These are phyloP conservation scores for Pseudogymnoascus sp. DNA, from an alignment of 2,329 filamentous ascomycete genomes.

Conservation along the genomic window DNA sequence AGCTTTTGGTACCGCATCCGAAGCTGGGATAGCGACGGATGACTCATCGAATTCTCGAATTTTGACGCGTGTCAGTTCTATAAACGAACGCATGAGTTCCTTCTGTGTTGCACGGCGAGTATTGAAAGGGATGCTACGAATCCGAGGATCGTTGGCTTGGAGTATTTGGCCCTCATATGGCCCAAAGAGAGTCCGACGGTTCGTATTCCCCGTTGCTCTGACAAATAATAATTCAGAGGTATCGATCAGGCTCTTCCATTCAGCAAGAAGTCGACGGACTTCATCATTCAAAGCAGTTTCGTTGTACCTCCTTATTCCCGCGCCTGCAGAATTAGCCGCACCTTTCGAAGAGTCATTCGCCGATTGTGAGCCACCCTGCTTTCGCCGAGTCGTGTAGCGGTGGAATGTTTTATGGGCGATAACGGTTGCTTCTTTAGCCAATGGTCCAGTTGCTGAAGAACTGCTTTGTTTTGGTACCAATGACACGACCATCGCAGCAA, in stretches of 20 bases:
- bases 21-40: constrained; percentile 40
- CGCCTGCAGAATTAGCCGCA: constrained; percentile 86
- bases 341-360: constrained; percentile 93
- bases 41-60: constrained; percentile 67
- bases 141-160: constrained; percentile 65
- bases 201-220: constrained; percentile 78
- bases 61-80: constrained; percentile 87
- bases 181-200: constrained; percentile 78
- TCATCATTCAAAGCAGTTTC: constrained; percentile 86
- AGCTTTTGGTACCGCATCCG: constrained; percentile 38
- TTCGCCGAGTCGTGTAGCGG: constrained; percentile 88
- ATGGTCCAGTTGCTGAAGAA: constrained; percentile 52
- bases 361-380: constrained; percentile 92
- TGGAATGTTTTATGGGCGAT: constrained; percentile 97
- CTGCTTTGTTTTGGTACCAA: constrained; percentile 72
- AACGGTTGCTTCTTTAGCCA: constrained; percentile 79
- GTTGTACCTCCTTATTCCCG: constrained; percentile 83
- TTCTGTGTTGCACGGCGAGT: constrained; percentile 86
- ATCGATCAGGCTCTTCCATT: constrained; percentile 83
- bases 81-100: constrained; percentile 88
- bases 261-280: constrained; percentile 67
- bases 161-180: constrained; percentile 86
- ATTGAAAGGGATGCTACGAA: constrained; percentile 86
- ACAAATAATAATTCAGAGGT: constrained; percentile 80
- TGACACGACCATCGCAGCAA: constrained; percentile 91